These are phyloP conservation scores for Chenopodium berlandieri DNA, from an alignment of 148 eudicot species.

Conservation along the genomic window DNA sequence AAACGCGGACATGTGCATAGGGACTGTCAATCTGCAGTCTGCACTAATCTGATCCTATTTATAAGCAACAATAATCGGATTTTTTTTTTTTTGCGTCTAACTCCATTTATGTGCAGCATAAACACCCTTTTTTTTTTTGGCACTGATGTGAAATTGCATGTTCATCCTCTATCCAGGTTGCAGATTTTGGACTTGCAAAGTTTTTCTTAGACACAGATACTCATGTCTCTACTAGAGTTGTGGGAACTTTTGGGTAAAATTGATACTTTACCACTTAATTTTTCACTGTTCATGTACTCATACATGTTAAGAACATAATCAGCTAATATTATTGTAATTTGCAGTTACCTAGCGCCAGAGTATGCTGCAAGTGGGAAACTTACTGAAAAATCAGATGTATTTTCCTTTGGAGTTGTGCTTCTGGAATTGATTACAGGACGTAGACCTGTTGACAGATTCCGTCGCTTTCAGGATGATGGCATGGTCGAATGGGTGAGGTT, in stretches of 20 bases:
- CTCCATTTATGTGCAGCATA: too few species aligned
- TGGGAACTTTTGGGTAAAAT: conserved; percentile 65
- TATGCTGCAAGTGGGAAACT: conserved; percentile 48
- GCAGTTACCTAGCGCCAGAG: conserved; percentile 70
- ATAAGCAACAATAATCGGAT: too few species aligned
- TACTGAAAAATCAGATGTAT: conserved; percentile 54
- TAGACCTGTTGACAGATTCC: conserved; percentile 37
- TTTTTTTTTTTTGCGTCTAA: too few species aligned
- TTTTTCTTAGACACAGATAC: conserved; percentile 47
- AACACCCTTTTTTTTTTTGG: too few species aligned
- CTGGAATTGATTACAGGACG: conserved; percentile 62
- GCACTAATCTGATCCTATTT: too few species aligned
- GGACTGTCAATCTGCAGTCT: too few species aligned
- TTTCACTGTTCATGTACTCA: not conserved
- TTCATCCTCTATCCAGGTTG: conserved; percentile 41
- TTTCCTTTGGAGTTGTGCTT: conserved; percentile 63
- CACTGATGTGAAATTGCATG: too few species aligned
- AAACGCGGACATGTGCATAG: too few species aligned
- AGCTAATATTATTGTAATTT: conserved; percentile 11
- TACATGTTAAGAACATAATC: not conserved
- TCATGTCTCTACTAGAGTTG: conserved; percentile 59
- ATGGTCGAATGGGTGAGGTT: conserved; percentile 50
- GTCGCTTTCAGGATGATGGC: conserved; percentile 32
- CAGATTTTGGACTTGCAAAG: conserved; percentile 73
- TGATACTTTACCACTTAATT: not conserved